Conservation (phyloP, 164 flowering plant genomes). For the Brasenia schreberi region DNA sequence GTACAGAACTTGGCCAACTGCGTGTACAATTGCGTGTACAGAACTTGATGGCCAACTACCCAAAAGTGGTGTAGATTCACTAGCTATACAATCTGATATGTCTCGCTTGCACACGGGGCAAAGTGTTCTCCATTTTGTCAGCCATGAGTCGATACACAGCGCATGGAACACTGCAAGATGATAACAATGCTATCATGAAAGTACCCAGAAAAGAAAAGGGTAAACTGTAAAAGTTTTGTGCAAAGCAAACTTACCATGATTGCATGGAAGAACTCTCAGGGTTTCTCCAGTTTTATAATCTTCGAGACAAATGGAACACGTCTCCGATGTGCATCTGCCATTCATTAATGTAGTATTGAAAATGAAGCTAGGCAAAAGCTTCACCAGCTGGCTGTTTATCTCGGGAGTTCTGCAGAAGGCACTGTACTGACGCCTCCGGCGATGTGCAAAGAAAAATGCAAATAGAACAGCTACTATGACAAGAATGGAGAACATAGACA, state of each 20-base stretch:
- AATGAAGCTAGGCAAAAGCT: conserved; percentile 19
- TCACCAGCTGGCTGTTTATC: conserved; percentile 22
- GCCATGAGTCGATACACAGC: conserved; percentile 51
- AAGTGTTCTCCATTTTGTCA: conserved; percentile 54
- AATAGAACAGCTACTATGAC: conserved; percentile 24
- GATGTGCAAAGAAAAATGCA: conserved; percentile 19
- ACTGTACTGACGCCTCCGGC: conserved; percentile 14
- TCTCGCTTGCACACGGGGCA: conserved; percentile 62
- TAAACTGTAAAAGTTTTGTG: not conserved
- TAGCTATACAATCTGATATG: conserved; percentile 10
- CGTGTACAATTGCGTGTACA: not conserved
- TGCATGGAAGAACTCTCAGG: conserved; percentile 49
- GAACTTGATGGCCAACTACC: conserved; percentile 1
- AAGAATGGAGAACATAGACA: conserved; percentile 38
- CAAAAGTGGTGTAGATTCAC: conserved; percentile 6
- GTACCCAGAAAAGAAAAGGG: not conserved
- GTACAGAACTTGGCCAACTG: too few relatives aligned
- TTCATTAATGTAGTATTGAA: conserved; percentile 14
- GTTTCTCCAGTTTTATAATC: conserved; percentile 44
- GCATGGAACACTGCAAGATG: conserved; percentile 42
- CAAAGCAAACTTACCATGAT: conserved; percentile 33
- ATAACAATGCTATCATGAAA: not conserved
- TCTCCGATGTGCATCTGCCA: conserved; percentile 15
- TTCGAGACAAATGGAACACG: conserved; percentile 61
- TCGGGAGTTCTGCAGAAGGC: conserved; percentile 7